These are phyloP conservation scores for Daldinia bambusicola DNA, from an alignment of 495 filamentous ascomycete species.

Conservation along the genomic window DNA sequence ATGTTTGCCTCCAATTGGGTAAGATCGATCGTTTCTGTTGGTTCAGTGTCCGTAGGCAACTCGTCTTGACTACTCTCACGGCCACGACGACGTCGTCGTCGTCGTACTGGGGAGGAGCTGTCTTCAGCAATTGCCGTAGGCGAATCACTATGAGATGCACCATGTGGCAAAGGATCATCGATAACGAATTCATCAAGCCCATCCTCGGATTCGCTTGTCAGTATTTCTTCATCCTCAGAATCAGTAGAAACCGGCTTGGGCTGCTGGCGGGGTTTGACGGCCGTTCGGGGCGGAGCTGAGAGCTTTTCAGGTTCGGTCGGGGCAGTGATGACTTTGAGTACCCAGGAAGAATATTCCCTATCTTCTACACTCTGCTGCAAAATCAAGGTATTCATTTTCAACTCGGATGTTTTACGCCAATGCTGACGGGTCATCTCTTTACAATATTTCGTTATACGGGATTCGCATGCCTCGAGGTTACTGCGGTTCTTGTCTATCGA, in stretches of 20 bases:
- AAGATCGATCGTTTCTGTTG: conserved; percentile 14
- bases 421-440: conserved; percentile 59
- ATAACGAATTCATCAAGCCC: conserved; percentile 58
- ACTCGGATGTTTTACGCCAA: conserved; percentile 59
- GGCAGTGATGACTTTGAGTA: conserved; percentile 61
- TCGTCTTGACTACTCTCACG: not conserved
- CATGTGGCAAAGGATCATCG: conserved; percentile 37
- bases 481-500: conserved; percentile 37
- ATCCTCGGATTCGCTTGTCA: conserved; percentile 59
- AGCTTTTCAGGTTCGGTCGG: conserved; percentile 62
- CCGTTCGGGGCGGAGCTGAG: conserved; percentile 43
- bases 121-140: conserved; percentile 34
- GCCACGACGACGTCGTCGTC: not conserved
- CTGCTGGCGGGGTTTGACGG: conserved; percentile 36
- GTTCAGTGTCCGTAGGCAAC: conserved; percentile 1
- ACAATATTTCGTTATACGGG: conserved; percentile 62
- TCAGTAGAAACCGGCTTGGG: conserved; percentile 22
- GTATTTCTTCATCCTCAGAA: conserved; percentile 53
- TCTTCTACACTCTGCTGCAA: conserved; percentile 72
- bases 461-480: conserved; percentile 47
- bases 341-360: conserved; percentile 65
- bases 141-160: not conserved
- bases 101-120: not conserved
- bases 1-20: not conserved
- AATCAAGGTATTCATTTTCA: conserved; percentile 63